Base-by-base conservation (phyloP, 441 rosid genomes). In the Erodium texanum region DNA sequence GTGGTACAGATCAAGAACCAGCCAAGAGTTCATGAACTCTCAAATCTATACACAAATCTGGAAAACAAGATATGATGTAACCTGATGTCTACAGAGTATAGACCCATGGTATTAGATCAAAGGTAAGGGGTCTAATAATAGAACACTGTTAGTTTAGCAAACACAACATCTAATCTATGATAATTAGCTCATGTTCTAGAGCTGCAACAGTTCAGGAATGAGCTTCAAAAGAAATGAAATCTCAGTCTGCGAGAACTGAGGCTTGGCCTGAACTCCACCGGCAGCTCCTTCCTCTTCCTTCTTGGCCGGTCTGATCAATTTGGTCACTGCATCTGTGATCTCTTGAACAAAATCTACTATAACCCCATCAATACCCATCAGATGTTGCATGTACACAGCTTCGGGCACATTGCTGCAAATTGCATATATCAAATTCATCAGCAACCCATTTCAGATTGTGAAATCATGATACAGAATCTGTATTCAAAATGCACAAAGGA, bases 361-460 rank as follows among this genome's bases (percentile, higher is more conserved):
- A 71, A 93, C 95, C 65, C 98, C 97, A 18, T 90, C 87, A 22
- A 89, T 74, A 1, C 97, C 94, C 97, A 93, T 93, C 78, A 90
- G 64, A 76, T 90, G 77, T 71, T 93, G 97, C 90, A 90, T 80
- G 81, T 84, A 87, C 41, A 90, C 97, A 0, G 94, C 94, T 82
- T 93, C 98, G 0, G 85, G 65, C 3, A 93, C 94, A 64, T 93
- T 93, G 70, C 92, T 85, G 83, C 74, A 74, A 18, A 38, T 36
- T 19, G 24, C 8, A 62, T 0, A 67, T 68, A 11, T 48, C 24
- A 66, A 15, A 4, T 27, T 27, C 29, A 27, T 4, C 29, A 27
- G 2, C 29, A 27, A 27, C 29, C 29, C 29, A 43, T 43, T 0
- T 10, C 22, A 29, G 56, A 50, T 5, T 1, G 11, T 22, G 7